Evolutionary conservation across 768 basidiomycete species (phyloP).

Genomic region (Xanthoconium stramineum): DNA sequence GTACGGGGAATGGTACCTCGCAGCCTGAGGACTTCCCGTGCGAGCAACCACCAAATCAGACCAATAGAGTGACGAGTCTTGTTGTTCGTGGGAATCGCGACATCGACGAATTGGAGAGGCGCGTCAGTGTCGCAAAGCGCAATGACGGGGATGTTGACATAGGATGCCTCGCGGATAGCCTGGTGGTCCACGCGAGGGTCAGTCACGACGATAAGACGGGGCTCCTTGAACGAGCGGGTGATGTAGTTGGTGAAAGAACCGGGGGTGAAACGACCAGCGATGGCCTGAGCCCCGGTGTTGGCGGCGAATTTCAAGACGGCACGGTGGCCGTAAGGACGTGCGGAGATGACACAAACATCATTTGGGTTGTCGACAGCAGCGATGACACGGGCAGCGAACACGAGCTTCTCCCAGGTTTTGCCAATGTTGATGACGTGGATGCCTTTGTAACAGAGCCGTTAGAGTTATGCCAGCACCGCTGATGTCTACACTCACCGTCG

Average conservation of each 20-base stretch:
- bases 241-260: slow-evolving; percentile 99
- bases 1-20: slow-evolving; percentile 92
- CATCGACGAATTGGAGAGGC: slow-evolving; percentile 94
- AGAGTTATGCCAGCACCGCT: neutral
- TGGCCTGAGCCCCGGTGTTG: slow-evolving; percentile 97
- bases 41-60: slow-evolving; percentile 96
- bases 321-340: slow-evolving; percentile 98
- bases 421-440: slow-evolving; percentile 98
- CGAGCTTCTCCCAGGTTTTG: slow-evolving; percentile 99
- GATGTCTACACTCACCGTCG: slow-evolving; percentile 66
- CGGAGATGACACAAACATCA: slow-evolving; percentile 97
- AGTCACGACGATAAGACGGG: slow-evolving; percentile 95
- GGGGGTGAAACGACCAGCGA: slow-evolving; percentile 98
- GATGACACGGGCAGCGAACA: slow-evolving; percentile 95
- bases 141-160: slow-evolving; percentile 99
- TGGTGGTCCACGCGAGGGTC: slow-evolving; percentile 99
- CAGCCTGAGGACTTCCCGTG: slow-evolving; percentile 94
- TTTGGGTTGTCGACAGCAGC: slow-evolving; percentile 97
- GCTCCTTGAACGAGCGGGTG: slow-evolving; percentile 99
- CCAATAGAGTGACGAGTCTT: slow-evolving; percentile 97
- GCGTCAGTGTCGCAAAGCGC: slow-evolving; percentile 99
- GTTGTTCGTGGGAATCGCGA: slow-evolving; percentile 99
- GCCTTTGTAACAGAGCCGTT: slow-evolving; percentile 46
- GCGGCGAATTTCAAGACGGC: slow-evolving; percentile 98
- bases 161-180: slow-evolving; percentile 99